A percentile compares a stretch with the other conserved stretches of the same genome.
phyloP scores from a whole-genome alignment of 176 grass and related monocot species.

The Aegilops bicornis region DNA sequence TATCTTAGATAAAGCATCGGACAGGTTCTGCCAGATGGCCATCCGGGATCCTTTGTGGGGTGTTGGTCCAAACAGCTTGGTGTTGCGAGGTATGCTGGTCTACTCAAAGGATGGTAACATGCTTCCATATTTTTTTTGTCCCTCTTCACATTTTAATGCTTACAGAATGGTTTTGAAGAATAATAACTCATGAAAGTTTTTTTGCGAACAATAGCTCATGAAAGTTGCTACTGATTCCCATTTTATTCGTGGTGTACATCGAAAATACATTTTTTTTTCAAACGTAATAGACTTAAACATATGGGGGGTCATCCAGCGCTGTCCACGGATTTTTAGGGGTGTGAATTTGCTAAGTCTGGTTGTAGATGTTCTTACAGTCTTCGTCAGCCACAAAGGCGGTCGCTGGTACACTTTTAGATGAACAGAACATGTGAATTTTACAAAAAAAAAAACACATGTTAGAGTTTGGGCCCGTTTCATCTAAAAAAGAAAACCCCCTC shows the following conservation, averaged over 20 bases:
- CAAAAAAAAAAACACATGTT: too few species aligned
- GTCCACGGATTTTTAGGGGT: too few species aligned
- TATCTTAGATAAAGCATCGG: conserved; percentile 25
- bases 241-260: background rate
- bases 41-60: conserved; percentile 37
- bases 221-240: background rate
- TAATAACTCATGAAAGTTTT: too few species aligned
- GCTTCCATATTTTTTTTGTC: too few species aligned
- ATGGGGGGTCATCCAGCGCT: too few species aligned
- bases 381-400: too few species aligned
- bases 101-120: background rate
- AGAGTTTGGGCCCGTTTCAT: too few species aligned
- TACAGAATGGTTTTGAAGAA: background rate
- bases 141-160: background rate
- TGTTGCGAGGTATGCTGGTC: background rate
- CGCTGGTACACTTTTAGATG: background rate
- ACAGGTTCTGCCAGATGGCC: conserved; percentile 18
- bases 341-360: too few species aligned
- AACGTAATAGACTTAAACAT: too few species aligned
- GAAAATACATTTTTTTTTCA: too few species aligned
- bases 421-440: background rate
- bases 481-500: too few species aligned
- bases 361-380: too few species aligned
- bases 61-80: background rate
- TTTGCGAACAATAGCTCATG: background rate